Conservation (phyloP, 768 basidiomycete genomes). For the Pisolithus tinctorius region DNA sequence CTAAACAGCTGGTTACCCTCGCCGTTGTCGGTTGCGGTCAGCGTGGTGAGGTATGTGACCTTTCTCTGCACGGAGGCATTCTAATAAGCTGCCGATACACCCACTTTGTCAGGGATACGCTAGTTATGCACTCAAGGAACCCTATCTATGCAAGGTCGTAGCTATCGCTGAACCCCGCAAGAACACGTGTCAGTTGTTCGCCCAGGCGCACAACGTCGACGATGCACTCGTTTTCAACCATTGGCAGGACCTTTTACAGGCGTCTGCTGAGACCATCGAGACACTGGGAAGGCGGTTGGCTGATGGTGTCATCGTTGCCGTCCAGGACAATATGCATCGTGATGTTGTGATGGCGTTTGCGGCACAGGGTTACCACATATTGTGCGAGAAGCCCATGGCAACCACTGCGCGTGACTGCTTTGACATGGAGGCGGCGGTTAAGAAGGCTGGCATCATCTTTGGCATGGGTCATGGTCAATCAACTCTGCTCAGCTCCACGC, state of each 20-base stretch:
- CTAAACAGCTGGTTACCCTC: slow-evolving; percentile 49
- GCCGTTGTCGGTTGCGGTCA: slow-evolving; percentile 81
- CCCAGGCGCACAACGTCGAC: slow-evolving; percentile 52
- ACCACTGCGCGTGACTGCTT: slow-evolving; percentile 67
- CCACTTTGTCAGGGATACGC: slow-evolving; percentile 47
- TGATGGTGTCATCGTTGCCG: slow-evolving; percentile 75
- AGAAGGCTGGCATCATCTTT: slow-evolving; percentile 66
- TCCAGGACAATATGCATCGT: slow-evolving; percentile 75
- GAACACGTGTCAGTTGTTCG: slow-evolving; percentile 54
- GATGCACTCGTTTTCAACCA: slow-evolving; percentile 61
- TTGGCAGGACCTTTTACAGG: slow-evolving; percentile 64
- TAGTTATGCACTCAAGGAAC: slow-evolving; percentile 50
- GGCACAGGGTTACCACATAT: slow-evolving; percentile 77
- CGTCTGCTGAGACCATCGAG: slow-evolving; percentile 59
- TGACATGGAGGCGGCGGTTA: slow-evolving; percentile 65
- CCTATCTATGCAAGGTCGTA: slow-evolving; percentile 66
- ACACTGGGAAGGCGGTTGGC: slow-evolving; percentile 66
- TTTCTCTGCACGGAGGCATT: not conserved
- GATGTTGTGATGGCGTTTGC: slow-evolving; percentile 72
- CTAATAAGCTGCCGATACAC: not conserved
- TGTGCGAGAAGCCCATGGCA: slow-evolving; percentile 93
- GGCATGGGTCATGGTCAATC: slow-evolving; percentile 78
- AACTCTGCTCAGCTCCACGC: not conserved
- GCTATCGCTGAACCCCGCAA: slow-evolving; percentile 81
- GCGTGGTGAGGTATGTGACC: slow-evolving; percentile 58